Conservation (phyloP, 805 yeast genomes). For the Ogataea paradorogensis region DNA sequence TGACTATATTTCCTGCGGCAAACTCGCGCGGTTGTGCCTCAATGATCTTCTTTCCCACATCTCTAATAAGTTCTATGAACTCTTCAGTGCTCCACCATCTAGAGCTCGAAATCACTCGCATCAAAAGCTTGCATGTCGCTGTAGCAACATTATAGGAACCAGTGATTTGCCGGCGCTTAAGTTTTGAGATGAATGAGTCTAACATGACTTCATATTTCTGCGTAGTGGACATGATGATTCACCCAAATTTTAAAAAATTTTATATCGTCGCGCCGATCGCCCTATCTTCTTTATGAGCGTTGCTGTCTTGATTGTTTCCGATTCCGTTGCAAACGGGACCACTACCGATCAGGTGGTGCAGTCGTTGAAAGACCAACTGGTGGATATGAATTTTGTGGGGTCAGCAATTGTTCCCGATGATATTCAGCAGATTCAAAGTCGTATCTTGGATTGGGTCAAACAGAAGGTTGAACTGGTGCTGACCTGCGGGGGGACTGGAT, state of each 20-base stretch:
- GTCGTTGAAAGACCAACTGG: conserved; percentile 22
- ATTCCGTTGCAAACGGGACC: conserved; percentile 35
- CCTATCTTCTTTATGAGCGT: conserved; percentile 15
- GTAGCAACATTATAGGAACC: conserved; percentile 84
- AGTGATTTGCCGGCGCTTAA: conserved; percentile 79
- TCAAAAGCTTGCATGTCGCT: conserved; percentile 80
- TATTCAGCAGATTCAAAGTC: conserved; percentile 29
- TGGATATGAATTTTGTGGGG: conserved; percentile 12
- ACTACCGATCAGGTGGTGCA: conserved; percentile 35
- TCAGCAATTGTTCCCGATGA: conserved; percentile 38
- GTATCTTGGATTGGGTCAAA: conserved; percentile 28
- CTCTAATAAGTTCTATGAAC: conserved; percentile 66
- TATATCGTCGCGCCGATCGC: conserved; percentile 6
- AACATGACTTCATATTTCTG: conserved; percentile 31
- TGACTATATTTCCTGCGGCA: conserved; percentile 83
- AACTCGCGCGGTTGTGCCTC: conserved; percentile 88
- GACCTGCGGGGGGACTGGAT: conserved; percentile 57
- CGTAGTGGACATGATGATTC: conserved; percentile 14
- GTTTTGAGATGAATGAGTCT: conserved; percentile 38
- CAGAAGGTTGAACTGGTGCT: conserved; percentile 33
- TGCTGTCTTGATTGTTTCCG: conserved; percentile 40
- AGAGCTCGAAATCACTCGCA: conserved; percentile 85
- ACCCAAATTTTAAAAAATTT: conserved; percentile 3
- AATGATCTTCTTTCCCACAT: conserved; percentile 65
- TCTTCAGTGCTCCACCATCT: conserved; percentile 82